These are phyloP conservation scores for Aspergillus chevalieri DNA, from an alignment of 2,329 filamentous ascomycete genomes.

Conservation along the genomic window DNA sequence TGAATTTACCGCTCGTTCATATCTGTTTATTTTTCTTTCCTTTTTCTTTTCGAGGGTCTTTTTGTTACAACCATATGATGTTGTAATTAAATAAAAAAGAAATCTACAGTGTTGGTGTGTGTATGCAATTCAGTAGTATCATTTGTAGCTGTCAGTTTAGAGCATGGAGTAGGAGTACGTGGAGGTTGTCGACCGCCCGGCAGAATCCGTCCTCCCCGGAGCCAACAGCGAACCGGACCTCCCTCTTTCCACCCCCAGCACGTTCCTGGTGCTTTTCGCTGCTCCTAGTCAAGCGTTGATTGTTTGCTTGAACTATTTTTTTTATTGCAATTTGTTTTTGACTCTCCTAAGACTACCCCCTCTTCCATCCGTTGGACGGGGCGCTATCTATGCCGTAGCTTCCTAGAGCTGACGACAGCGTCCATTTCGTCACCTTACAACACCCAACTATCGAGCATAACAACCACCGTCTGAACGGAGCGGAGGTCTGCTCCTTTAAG, in stretches of 20 bases:
- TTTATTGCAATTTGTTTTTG: too few relatives aligned
- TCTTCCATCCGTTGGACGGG: background rate
- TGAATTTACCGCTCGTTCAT: constrained; percentile 32
- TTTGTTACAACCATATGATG: constrained; percentile 6
- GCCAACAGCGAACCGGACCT: background rate
- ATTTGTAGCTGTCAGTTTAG: background rate
- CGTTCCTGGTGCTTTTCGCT: background rate
- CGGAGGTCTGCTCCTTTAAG: constrained; percentile 24
- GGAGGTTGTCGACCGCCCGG: constrained; percentile 11
- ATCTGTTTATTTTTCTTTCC: background rate
- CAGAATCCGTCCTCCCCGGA: constrained; percentile 2
- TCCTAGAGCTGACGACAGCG: background rate
- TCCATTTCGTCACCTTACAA: background rate
- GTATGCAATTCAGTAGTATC: background rate
- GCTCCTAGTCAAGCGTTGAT: background rate
- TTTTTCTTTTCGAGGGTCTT: constrained; percentile 1
- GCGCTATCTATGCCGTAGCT: background rate
- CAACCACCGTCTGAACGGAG: constrained; percentile 11
- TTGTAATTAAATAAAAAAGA: constrained; percentile 16
- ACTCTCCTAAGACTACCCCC: background rate
- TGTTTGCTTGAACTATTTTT: too few relatives aligned
- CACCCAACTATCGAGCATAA: background rate
- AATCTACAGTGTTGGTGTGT: background rate
- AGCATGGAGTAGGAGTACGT: background rate
- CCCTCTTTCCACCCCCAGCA: background rate